Conservation (phyloP, 805 yeast genomes). For the Myxozyma nipponensis region DNA sequence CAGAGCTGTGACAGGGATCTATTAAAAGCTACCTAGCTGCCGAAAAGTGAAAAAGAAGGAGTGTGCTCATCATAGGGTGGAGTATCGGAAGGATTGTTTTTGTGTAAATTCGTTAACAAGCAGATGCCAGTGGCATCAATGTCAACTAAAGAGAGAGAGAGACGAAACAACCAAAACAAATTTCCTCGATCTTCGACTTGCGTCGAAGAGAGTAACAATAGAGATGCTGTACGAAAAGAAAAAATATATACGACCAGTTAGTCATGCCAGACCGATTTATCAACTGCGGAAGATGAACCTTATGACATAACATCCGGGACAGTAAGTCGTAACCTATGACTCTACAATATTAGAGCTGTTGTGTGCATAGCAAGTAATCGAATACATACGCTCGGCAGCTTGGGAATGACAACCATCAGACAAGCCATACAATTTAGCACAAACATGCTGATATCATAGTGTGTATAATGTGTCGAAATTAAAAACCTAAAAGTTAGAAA, state of each 20-base stretch:
- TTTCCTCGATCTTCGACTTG: slow-evolving; percentile 23
- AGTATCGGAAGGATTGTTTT: no score
- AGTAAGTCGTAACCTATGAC: slow-evolving; percentile 27
- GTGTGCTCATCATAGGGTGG: no score
- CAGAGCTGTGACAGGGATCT: no score
- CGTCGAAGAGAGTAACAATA: neutral
- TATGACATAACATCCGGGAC: slow-evolving; percentile 20
- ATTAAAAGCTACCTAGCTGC: no score
- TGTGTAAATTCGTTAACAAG: no score
- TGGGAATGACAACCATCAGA: slow-evolving; percentile 84
- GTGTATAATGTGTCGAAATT: slow-evolving; percentile 83
- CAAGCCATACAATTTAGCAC: slow-evolving; percentile 76
- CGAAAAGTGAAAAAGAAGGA: no score
- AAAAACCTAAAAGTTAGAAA: no score
- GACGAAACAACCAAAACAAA: slow-evolving; percentile 23
- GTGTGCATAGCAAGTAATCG: neutral
- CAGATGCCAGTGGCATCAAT: no score
- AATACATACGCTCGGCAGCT: slow-evolving; percentile 53
- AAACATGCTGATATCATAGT: slow-evolving; percentile 75
- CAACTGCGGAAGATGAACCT: neutral
- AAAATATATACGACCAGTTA: neutral
- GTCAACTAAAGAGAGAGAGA: slow-evolving; percentile 6
- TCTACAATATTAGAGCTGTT: slow-evolving; percentile 3
- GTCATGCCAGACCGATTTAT: neutral
- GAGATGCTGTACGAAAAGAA: neutral